Evolutionary conservation across 805 yeast species (phyloP), one percentile per base, ranked within the genome.

Genomic region (Monosporozyma solicola): DNA sequence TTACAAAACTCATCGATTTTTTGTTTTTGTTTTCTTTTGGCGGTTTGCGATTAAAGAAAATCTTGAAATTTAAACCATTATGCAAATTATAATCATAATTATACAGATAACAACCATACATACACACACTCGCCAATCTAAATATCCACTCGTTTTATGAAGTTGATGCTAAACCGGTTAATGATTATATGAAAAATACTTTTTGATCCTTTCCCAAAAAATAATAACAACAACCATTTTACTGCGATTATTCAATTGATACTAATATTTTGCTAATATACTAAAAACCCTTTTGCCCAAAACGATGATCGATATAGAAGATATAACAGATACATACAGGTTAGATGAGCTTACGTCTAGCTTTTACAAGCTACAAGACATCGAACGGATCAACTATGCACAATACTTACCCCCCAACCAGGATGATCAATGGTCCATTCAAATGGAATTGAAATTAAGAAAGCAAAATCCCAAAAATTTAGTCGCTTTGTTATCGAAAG

Each of bases 341-440:
- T 50, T 65, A 25, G 69, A 67, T 51, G 65, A 65, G 16, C 57
- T 64, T 20, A 41, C 60, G 41, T 61, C 71, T 2, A 68, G 63
- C 53, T 61, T 66, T 48, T 68, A 65, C 53, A 56, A 60, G 50
- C 52, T 69, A 24, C 64, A 63, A 37, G 61, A 53, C 2, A 55
- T 69, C 13, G 60, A 60, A n/a, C 62, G 65, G 54, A 56, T 69
- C 37, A 68, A 67, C 47, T 69, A 67, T 50, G 60, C 56, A 32
- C 73, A 64, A 52, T 70, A 64, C 52, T 54, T 63, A 48, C 69
- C 67, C 10, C 60, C 59, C 48, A 61, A 61, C 35, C 60, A 65
- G 39, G 75, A 73, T 47, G 76, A 73, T 47, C 76, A 74, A 52
- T 63, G 71, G 58, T 63, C 75, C 6, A 62, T 74, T 33, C 74